phyloP scores from a whole-genome alignment of 805 yeast genomes.

The Deakozyma indianensis region DNA sequence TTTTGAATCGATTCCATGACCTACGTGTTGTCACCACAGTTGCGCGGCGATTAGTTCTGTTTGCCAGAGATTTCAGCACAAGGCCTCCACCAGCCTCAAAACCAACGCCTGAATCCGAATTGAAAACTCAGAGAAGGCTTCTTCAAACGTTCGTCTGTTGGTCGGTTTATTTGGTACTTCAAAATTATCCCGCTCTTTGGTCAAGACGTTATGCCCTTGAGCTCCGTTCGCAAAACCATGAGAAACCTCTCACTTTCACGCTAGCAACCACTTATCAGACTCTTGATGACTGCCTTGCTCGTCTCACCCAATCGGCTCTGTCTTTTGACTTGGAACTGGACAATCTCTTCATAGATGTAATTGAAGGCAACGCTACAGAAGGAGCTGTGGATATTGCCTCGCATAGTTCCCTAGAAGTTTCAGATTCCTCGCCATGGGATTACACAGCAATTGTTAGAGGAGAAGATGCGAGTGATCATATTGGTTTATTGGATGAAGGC shows the following conservation, averaged over 20 bases:
- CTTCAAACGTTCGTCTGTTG: slow-evolving; percentile 50
- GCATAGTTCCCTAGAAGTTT: not conserved
- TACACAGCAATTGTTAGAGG: not conserved
- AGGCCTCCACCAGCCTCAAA: not conserved
- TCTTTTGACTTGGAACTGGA: slow-evolving; percentile 53
- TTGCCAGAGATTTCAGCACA: slow-evolving; percentile 37
- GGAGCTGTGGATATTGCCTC: not conserved
- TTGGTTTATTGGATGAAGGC: not conserved
- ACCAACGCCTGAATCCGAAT: slow-evolving; percentile 21
- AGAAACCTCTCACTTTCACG: not conserved
- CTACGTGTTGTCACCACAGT: slow-evolving; percentile 27
- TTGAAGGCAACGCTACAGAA: slow-evolving; percentile 15
- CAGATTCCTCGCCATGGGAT: not conserved
- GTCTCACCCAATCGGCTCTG: slow-evolving; percentile 36
- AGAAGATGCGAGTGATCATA: not conserved
- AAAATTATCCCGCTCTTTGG: slow-evolving; percentile 18
- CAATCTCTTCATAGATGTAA: slow-evolving; percentile 19
- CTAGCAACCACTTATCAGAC: slow-evolving; percentile 5
- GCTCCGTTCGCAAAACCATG: slow-evolving; percentile 6
- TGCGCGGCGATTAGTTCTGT: slow-evolving; percentile 44
- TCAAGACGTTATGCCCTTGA: slow-evolving; percentile 20
- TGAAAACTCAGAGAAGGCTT: slow-evolving; percentile 40
- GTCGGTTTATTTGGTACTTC: slow-evolving; percentile 28
- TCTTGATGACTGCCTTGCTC: slow-evolving; percentile 22
- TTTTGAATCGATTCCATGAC: slow-evolving; percentile 29